Evolutionary conservation across 1,284 basidiomycete species (phyloP), one percentile per base, ranked within the genome.

Genomic region (Cutaneotrichosporon dermatis): DNA sequence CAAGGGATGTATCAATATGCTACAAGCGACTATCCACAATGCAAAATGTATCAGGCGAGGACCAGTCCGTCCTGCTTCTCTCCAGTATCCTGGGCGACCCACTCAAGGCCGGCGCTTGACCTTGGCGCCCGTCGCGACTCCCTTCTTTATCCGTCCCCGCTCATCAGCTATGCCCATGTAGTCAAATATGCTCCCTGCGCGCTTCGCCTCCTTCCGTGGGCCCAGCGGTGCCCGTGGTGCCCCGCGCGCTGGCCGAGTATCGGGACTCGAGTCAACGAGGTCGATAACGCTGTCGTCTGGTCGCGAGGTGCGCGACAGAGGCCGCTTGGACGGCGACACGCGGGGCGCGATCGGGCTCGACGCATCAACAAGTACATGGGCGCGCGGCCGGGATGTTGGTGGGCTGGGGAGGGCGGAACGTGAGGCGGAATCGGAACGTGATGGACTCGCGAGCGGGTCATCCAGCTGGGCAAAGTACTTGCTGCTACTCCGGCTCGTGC

Each of bases 61-160:
- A n/a, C n/a, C n/a, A n/a, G n/a, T n/a, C n/a, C n/a, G n/a, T n/a
- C n/a, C n/a, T n/a, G n/a, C n/a, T n/a, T n/a, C n/a, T n/a, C n/a
- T n/a, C n/a, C n/a, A n/a, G n/a, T n/a, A 37, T 34, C 25, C 15
- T 40, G 51, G 37, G 37, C 6, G 37, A 11, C 11, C 6, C 37
- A 39, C 37, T 6, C 37, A 6, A 39, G 37, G n/a, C n/a, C n/a
- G n/a, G n/a, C n/a, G 51, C 44, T 58, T 61, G 2, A 66, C 58
- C 57, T 66, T 70, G 35, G 65, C 58, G 4, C 73, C 73, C 4
- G 37, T 56, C 5, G 58, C 68, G 4, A 69, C 44, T 3, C 66
- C 63, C 54, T 69, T 69, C 60, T 55, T 62, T 15, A 67, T 67
- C 54, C 70, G 52, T n/a, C 73, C 73, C 16, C 66, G 56, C 37